Evolutionary conservation across 164 flowering plant species (phyloP).

Genomic region (Litsea cubeba): DNA sequence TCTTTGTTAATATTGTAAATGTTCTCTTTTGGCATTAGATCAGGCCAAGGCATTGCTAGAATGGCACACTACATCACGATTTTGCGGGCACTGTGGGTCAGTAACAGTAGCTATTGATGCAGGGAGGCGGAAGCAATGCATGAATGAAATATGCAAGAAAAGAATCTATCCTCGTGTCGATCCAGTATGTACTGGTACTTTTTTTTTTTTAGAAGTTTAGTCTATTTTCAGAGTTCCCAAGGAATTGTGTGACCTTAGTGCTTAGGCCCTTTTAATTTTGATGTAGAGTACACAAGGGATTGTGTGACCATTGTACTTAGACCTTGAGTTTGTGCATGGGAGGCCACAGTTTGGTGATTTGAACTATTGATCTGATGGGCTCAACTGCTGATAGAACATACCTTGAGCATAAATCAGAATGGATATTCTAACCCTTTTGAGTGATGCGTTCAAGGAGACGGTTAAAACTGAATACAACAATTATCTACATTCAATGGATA

Average conservation of each 20-base stretch:
- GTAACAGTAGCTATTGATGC: constrained; percentile 68
- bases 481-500: background rate
- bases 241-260: background rate
- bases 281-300: background rate
- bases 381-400: background rate
- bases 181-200: constrained; percentile 45
- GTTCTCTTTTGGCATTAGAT: constrained; percentile 16
- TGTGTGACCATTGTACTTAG: background rate
- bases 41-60: constrained; percentile 92
- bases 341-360: background rate
- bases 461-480: background rate
- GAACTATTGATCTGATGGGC: background rate
- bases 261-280: background rate
- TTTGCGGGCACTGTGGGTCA: constrained; percentile 83
- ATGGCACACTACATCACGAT: constrained; percentile 71
- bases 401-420: background rate
- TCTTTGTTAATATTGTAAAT: background rate
- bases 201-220: too few species aligned
- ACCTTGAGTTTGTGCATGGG: background rate
- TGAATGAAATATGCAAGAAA: constrained; percentile 66
- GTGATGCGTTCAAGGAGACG: background rate
- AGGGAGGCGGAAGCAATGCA: constrained; percentile 79
- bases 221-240: background rate
- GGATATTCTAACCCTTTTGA: background rate
- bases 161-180: constrained; percentile 92